Conservation (phyloP, 768 basidiomycete species). For the Daedaleopsis nitida region DNA sequence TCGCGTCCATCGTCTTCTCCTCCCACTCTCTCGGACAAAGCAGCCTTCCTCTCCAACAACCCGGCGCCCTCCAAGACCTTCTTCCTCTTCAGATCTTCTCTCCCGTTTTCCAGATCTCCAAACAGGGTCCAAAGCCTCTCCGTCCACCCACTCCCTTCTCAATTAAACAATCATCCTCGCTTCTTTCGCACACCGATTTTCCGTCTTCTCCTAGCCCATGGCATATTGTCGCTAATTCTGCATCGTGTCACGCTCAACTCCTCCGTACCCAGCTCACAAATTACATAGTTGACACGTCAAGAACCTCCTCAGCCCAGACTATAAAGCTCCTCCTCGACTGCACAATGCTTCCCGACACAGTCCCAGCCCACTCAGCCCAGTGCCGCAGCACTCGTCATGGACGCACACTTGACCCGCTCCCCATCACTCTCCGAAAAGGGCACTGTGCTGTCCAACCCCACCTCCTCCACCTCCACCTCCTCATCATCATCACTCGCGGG, state of each 20-base stretch:
- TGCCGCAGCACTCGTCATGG: background rate
- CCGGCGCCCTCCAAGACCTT: conserved; percentile 8
- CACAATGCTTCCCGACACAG: conserved; percentile 8
- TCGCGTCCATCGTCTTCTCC: conserved; percentile 21
- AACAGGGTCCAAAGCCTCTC: conserved; percentile 33
- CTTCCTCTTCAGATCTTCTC: conserved; percentile 22
- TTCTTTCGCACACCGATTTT: conserved; percentile 18
- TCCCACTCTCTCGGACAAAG: conserved; percentile 21
- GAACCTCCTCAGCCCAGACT: conserved; percentile 4
- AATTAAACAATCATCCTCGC: conserved; percentile 7
- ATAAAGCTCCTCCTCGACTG: conserved; percentile 13
- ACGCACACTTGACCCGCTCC: background rate
- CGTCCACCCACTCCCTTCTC: conserved; percentile 20
- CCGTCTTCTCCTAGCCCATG: conserved; percentile 11
- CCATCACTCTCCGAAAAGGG: conserved; percentile 9
- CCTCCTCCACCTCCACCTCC: background rate
- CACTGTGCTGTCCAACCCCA: background rate
- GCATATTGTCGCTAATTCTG: conserved; percentile 16
- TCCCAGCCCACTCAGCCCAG: background rate
- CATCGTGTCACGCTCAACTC: conserved; percentile 14
- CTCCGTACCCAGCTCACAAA: conserved; percentile 14
- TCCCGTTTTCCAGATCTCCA: conserved; percentile 22
- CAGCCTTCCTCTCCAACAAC: conserved; percentile 15
- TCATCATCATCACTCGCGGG: background rate
- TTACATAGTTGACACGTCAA: conserved; percentile 24